Conservation (phyloP, 495 filamentous ascomycete species). For the Neurospora africana region DNA sequence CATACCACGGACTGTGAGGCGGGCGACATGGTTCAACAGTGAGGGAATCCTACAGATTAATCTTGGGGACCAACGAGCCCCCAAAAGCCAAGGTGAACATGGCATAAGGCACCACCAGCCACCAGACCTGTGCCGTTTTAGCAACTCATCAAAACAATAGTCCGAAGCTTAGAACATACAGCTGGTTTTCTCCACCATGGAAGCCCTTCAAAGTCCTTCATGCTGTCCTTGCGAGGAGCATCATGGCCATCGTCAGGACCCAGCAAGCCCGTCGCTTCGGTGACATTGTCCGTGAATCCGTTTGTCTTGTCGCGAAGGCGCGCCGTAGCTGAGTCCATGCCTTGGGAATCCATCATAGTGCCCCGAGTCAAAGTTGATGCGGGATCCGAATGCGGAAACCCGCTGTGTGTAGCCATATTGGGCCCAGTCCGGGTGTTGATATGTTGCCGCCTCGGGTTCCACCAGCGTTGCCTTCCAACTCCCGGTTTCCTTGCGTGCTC, state of each 20-base stretch:
- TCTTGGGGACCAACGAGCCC: slow-evolving; percentile 64
- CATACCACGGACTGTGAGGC: not conserved
- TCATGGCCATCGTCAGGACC: slow-evolving; percentile 5
- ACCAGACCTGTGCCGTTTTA: slow-evolving; percentile 52
- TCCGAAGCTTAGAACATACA: slow-evolving; percentile 32
- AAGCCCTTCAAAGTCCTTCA: slow-evolving; percentile 50
- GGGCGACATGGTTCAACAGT: not conserved
- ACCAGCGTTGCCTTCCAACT: not conserved
- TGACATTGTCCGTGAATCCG: slow-evolving; percentile 15
- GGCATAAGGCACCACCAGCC: slow-evolving; percentile 68
- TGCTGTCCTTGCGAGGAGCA: slow-evolving; percentile 12
- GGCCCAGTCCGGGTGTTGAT: not conserved
- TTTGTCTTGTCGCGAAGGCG: slow-evolving; percentile 4
- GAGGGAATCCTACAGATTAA: slow-evolving; percentile 47
- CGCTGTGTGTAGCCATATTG: not conserved
- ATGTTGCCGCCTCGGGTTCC: not conserved
- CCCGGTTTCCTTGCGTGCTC: not conserved
- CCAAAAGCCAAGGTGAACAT: slow-evolving; percentile 77
- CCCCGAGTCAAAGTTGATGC: not conserved
- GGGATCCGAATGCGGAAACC: not conserved
- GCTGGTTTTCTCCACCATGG: slow-evolving; percentile 66
- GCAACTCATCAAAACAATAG: not conserved
- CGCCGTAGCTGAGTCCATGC: not conserved
- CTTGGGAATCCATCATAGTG: not conserved
- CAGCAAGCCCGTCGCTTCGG: slow-evolving; percentile 34